phyloP scores from a whole-genome alignment of 176 grass and related monocot species.

The Musa itinerans region DNA sequence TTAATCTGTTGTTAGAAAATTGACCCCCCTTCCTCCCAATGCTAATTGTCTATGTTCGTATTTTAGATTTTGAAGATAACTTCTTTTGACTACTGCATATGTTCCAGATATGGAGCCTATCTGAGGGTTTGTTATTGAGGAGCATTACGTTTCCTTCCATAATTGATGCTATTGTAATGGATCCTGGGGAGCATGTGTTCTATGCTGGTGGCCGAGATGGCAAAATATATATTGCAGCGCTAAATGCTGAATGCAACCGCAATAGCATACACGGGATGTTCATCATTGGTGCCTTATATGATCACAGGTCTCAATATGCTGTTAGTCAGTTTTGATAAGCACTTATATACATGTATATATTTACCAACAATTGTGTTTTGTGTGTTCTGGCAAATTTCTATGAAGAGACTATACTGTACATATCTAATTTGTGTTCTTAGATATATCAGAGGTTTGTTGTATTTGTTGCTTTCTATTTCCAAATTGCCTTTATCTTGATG shows the following conservation, averaged over 20 bases:
- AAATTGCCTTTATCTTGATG: background rate
- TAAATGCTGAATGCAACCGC: constrained; percentile 54
- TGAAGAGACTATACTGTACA: background rate
- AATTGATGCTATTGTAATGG: constrained; percentile 45
- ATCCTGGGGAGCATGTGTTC: constrained; percentile 69
- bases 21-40: too few species aligned
- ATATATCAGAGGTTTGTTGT: background rate
- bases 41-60: too few species aligned
- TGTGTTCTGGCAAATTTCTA: background rate
- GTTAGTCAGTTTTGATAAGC: constrained; percentile 4
- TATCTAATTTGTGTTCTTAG: background rate
- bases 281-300: constrained; percentile 54
- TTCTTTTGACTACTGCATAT: constrained; percentile 19
- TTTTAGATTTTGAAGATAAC: background rate
- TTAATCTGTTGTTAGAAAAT: background rate
- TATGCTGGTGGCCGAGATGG: constrained; percentile 89
- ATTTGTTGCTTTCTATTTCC: background rate
- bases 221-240: constrained; percentile 76
- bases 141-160: constrained; percentile 55
- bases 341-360: background rate
- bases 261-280: constrained; percentile 30
- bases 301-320: constrained; percentile 38
- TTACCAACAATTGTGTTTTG: constrained; percentile 3
- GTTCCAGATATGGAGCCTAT: constrained; percentile 71
- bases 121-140: constrained; percentile 57